Evolutionary conservation across 164 flowering plant species (phyloP), one percentile per base, ranked within the genome.

Genomic region (Buxus sempervirens): DNA sequence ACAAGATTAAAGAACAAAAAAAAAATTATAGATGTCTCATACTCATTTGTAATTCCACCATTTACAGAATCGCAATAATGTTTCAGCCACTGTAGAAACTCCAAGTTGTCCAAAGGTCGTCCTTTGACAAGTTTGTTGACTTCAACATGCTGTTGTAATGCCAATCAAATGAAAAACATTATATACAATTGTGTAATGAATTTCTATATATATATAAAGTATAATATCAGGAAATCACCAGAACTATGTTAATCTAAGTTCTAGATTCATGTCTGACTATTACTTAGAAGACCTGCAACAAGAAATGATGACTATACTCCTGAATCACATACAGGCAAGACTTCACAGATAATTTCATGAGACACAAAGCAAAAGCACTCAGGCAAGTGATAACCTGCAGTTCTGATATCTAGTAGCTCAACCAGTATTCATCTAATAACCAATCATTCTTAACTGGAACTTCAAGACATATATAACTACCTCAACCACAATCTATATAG

Each of bases 21-120:
- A 22, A 19, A 2, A 56, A 38, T n/a, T n/a, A n/a, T n/a, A 65
- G 48, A 41, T 54, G 54, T 36, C 57, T 63, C 82, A 63, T 88
- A 94, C 98, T 91, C 91, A 65, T 89, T 91, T 85, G 85, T 86
- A 38, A 94, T 84, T 77, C 96, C 97, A 61, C 97, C 96, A 78
- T 86, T 94, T 53, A 91, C 72, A 49, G 96, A 88, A 71, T 94
- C 97, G 72, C 97, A 94, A 66, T 90, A 89, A 49, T 88, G 96
- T 73, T 94, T 94, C 64, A 94, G 81, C 98, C 98, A 94, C 65
- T 94, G 98, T 38, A 94, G 70, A 70, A 94, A 91, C 81, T 94
- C 98, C 86, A 91, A 80, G 75, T 94, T 94, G 78, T 94, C 98
- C 84, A 90, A 69, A 24, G 98, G 95, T 9, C 97, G 82, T 9